Base-by-base conservation (phyloP, 2,329 filamentous ascomycete genomes). In the Neonectria hederae region DNA sequence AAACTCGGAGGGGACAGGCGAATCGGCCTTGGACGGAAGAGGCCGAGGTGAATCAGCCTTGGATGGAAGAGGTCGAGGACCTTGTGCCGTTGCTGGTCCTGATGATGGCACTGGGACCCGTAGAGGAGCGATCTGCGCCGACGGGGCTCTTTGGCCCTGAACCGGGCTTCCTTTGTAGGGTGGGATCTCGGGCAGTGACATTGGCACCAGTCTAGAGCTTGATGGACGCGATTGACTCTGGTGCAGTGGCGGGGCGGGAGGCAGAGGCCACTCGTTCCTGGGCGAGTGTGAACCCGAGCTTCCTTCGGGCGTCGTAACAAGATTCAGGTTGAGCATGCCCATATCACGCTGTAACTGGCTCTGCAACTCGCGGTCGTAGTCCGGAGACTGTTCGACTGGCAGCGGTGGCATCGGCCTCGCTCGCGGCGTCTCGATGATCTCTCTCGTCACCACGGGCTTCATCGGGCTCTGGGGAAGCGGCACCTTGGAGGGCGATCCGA, bases 341-440 rank as follows among this genome's bases (percentile, higher is more conserved):
- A 90, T 86, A 66, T 90, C 89, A 62, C 84, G 84, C 68, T 87
- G 87, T n/a, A 91, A 76, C 74, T 91, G 87, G 42, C 87, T 84
- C 65, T 89, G 88, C 45, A 90, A 75, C 45, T 85, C 83, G 49
- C 83, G 81, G 69, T 90, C 88, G 69, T 89, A 89, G 62, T 89
- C 88, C 9, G 84, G 82, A 4, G 87, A 87, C 56, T 84, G 83
- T 19, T 81, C 78, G 4, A 81, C 75, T 6, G 83, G 81, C 9
- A 80, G 74, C 6, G 83, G 81, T 17, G 84, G 83, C 69, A 82
- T 80, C 45, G 85, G 79, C 59, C 82, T 82, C 53, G 79, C 74
- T 22, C 80, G 78, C 22, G 87, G 85, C 9, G 85, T 86, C 62
- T 84, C 81, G 9, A 79, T 78, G 14, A 72, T 68, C 28, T 81